Evolutionary conservation across 2,329 filamentous ascomycete genomes (phyloP), one percentile per base, ranked within the genome.

Genomic region (Chrysoporthe cubensis): DNA sequence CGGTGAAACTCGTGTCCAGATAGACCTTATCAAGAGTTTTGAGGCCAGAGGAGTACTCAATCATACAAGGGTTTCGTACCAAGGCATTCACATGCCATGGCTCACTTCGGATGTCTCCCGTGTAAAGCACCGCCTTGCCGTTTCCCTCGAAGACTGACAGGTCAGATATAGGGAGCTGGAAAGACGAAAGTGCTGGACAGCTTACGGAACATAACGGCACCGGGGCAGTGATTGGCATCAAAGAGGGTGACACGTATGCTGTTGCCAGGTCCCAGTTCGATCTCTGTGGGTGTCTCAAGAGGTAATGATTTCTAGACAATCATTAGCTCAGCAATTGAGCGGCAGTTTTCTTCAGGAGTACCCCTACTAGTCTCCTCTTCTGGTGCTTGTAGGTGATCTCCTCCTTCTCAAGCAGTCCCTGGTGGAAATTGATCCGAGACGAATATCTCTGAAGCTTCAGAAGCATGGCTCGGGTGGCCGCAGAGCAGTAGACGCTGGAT

Each of bases 221-320:
- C 94, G 0, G 91, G 86, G 73, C 95, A 98, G 76, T 97, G 95
- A 73, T 98, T 97, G 1, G 95, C 94, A 80, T 97, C 91, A 63
- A 97, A 87, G 0, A 97, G 82, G 0, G 94, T 97, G 21, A 97
- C 92, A 59, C 89, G 88, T 34, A 97, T 88, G n/a, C 80, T 81
- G 59, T 86, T 85, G 1, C 87, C 87, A 0, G 90, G 92, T 1
- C 83, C 84, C 2, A 97, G 83, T 74, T 97, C 92, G 59, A 98
- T 87, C 4, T 81, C 79, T 0, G 90, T 94, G 0, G 93, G 92
- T 0, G 93, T 93, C 62, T 96, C 90, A 9, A 97, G 79, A 0
- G 94, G 94, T 43, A 98, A 85, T 0, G 93, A 85, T 79, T 94
- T 94, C 87, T 90, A 42, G 13, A 8, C 18, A 14, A 42, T 6